These are phyloP conservation scores for Hyphopichia pseudoburtonii DNA, from an alignment of 1,139 yeast species.

Conservation along the genomic window DNA sequence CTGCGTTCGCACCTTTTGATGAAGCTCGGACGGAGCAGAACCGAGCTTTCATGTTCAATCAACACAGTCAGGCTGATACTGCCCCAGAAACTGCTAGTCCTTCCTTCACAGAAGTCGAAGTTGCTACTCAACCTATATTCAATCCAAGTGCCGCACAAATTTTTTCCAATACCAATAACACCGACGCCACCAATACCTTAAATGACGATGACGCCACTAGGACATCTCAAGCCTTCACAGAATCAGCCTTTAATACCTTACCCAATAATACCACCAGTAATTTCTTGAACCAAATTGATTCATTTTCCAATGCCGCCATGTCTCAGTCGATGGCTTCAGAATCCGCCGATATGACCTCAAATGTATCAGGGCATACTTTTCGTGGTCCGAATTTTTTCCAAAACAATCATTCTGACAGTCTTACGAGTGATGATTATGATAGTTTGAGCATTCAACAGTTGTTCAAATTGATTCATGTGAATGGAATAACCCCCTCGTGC, in stretches of 20 bases:
- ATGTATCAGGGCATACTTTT: constrained; percentile 8
- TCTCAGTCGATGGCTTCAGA: constrained; percentile 16
- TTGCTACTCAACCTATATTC: too few species aligned
- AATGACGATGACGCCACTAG: not conserved
- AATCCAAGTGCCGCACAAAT: too few species aligned
- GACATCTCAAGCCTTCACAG: too few species aligned
- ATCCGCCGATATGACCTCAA: constrained; percentile 12
- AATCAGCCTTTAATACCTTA: not conserved
- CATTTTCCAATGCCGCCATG: constrained; percentile 3
- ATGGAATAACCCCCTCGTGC: not conserved
- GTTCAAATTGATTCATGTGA: constrained; percentile 31
- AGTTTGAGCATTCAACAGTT: constrained; percentile 38
- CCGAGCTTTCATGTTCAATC: not conserved
- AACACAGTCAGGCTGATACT: not conserved
- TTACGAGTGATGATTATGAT: constrained; percentile 44
- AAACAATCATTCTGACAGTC: constrained; percentile 22
- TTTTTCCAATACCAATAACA: not conserved
- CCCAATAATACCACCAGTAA: constrained; percentile 1
- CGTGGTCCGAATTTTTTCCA: constrained; percentile 22
- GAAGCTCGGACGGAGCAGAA: not conserved
- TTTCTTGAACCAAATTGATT: constrained; percentile 4
- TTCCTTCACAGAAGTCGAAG: not conserved
- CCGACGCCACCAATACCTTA: not conserved
- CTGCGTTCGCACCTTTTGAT: not conserved
- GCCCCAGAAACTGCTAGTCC: constrained; percentile 2